Evolutionary conservation across 495 filamentous ascomycete genomes (phyloP), one percentile per base, ranked within the genome.

Genomic region (Aspergillus heteromorphus): DNA sequence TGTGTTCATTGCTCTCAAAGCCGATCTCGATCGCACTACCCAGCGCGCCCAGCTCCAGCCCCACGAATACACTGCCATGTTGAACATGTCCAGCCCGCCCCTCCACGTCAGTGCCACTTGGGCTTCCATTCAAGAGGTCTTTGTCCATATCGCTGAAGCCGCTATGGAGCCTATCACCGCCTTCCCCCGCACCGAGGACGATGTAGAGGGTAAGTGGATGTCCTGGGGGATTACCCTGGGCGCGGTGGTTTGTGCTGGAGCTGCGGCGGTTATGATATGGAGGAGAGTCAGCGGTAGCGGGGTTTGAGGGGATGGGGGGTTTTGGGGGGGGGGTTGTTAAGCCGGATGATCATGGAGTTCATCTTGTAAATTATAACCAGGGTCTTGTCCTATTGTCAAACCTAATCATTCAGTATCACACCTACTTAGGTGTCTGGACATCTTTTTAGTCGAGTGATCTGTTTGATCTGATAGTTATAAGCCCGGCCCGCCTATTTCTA

Each of bases 51-150:
- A 97, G 69, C 70, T 84, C 56, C 93, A 98, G 69, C 93, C 93
- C 4, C 93, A 98, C 65, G 85, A 90, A 53, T 97, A 96, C 65
- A 96, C 93, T 0, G 79, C 82, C 23, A 74, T 79, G 40, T 68
- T 95, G 58, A 95, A 95, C 79, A 73, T 80, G 68, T 66, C 75
- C 4, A 83, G 84, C 49, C 82, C 92, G 11, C 93, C 93, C 7
- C 70, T 97, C 50, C 93, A 98, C 75, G 95, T 96, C 29, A 95
- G 90, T 67, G 88, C 88, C 36, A 93, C 85, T 6, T 97, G 93
- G 93, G 82, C 75, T 49, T 91, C 86, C 41, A 93, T 97, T 50
- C 85, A 84, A 41, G 93, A 98, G 65, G 79, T 96, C 5, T 97
- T 97, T 73, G 91, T 96, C 0, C 68, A 84, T 62, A 79, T 89